Conservation (phyloP, 2,329 filamentous ascomycete genomes). For the Orbilia quercus region DNA sequence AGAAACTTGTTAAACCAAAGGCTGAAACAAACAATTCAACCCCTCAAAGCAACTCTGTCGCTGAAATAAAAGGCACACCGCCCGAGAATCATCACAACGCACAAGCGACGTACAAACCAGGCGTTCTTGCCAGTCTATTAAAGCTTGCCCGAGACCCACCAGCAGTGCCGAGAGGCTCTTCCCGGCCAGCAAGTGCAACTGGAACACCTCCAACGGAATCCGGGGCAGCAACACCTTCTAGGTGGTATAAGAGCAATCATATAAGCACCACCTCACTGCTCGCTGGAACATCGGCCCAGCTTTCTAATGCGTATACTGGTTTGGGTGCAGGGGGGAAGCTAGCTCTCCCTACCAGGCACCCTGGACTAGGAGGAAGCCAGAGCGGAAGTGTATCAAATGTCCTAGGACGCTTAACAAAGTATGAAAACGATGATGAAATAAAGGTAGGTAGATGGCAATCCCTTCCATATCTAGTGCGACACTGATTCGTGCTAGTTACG, state of each 20-base stretch:
- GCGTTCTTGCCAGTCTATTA: slow-evolving; percentile 37
- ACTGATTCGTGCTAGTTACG: slow-evolving; percentile 65
- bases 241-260: slow-evolving; percentile 31
- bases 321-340: slow-evolving; percentile 12
- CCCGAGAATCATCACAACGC: not conserved
- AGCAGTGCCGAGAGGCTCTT: not conserved
- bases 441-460: slow-evolving; percentile 42
- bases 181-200: not conserved
- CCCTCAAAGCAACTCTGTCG: not conserved
- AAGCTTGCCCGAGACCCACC: slow-evolving; percentile 21
- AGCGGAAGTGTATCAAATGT: slow-evolving; percentile 23
- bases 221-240: slow-evolving; percentile 18
- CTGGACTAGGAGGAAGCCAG: slow-evolving; percentile 6
- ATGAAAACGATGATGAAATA: slow-evolving; percentile 65
- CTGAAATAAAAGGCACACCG: not conserved
- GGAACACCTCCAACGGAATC: slow-evolving; percentile 24
- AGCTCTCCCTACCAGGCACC: slow-evolving; percentile 3
- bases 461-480: not conserved
- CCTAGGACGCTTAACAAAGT: slow-evolving; percentile 17
- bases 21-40: not conserved
- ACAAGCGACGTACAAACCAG: slow-evolving; percentile 15
- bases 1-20: slow-evolving; percentile 7
- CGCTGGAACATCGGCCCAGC: slow-evolving; percentile 30
- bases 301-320: slow-evolving; percentile 25
- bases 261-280: slow-evolving; percentile 35